Evolutionary conservation across 2,329 filamentous ascomycete genomes (phyloP).

Genomic region (Verticillium tricorpus): DNA sequence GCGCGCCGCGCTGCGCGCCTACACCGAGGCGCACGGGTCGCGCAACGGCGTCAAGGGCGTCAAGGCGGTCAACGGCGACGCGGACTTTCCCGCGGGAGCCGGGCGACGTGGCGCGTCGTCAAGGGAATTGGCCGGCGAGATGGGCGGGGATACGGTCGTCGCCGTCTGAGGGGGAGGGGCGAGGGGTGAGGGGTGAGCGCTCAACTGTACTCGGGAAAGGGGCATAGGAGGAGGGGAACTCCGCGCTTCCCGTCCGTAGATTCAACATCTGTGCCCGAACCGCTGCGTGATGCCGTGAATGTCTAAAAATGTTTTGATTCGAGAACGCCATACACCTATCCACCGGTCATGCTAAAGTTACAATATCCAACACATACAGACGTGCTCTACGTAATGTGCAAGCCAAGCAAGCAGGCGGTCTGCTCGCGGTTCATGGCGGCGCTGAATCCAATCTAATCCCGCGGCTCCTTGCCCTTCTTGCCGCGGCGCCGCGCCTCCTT

Average conservation of each 20-base stretch:
- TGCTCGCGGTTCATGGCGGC: no score
- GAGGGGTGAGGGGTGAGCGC: neutral
- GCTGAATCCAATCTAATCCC: neutral
- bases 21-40: constrained; percentile 14
- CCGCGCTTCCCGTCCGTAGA: neutral
- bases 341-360: constrained; percentile 8
- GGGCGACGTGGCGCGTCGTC: constrained; percentile 43
- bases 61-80: constrained; percentile 6
- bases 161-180: constrained; percentile 12
- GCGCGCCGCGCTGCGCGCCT: constrained; percentile 35
- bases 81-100: constrained; percentile 18
- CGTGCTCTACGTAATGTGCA: no score
- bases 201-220: neutral
- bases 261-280: neutral
- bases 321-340: constrained; percentile 4
- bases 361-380: neutral
- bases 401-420: no score
- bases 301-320: neutral
- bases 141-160: constrained; percentile 53
- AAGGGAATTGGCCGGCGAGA: constrained; percentile 54
- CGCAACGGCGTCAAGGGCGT: constrained; percentile 7
- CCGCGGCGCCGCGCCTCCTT: neutral
- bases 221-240: neutral
- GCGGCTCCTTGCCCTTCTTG: constrained; percentile 1
- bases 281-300: neutral